phyloP scores from a whole-genome alignment of 2,329 filamentous ascomycete genomes.

The Aaosphaeria arxii region DNA sequence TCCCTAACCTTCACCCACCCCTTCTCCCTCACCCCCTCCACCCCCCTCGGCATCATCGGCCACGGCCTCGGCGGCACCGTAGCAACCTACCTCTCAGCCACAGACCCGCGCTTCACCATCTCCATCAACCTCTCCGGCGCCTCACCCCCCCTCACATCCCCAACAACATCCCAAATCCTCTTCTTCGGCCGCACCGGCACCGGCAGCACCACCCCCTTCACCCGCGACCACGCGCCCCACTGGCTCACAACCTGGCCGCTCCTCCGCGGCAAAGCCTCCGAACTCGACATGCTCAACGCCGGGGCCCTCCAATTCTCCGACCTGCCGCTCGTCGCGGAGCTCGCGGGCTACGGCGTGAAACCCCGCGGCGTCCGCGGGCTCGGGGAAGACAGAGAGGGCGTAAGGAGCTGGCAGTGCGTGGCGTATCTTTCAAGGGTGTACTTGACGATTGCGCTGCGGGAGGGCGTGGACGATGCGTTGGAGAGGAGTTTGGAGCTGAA shows the following conservation, averaged over 20 bases:
- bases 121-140: conserved; percentile 24
- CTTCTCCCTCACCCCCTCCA: neutral
- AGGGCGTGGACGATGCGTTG: neutral
- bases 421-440: neutral
- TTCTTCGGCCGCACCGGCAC: conserved; percentile 20
- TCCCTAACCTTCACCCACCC: neutral
- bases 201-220: conserved; percentile 61
- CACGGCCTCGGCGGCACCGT: conserved; percentile 28
- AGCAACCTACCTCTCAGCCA: conserved; percentile 13
- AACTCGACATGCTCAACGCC: conserved; percentile 18
- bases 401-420: neutral
- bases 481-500: neutral
- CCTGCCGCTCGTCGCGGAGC: conserved; percentile 15
- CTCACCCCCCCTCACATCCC: conserved; percentile 7
- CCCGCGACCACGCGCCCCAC: conserved; percentile 94
- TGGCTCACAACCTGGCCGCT: conserved; percentile 60
- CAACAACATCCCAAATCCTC: conserved; percentile 9
- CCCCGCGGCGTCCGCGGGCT: neutral
- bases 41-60: conserved; percentile 12
- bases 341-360: neutral
- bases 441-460: neutral
- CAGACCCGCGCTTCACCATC: conserved; percentile 9
- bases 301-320: conserved; percentile 22
- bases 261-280: conserved; percentile 13
- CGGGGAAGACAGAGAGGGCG: neutral